Evolutionary conservation across 805 yeast species (phyloP).

Genomic region (Starmerella bombi): DNA sequence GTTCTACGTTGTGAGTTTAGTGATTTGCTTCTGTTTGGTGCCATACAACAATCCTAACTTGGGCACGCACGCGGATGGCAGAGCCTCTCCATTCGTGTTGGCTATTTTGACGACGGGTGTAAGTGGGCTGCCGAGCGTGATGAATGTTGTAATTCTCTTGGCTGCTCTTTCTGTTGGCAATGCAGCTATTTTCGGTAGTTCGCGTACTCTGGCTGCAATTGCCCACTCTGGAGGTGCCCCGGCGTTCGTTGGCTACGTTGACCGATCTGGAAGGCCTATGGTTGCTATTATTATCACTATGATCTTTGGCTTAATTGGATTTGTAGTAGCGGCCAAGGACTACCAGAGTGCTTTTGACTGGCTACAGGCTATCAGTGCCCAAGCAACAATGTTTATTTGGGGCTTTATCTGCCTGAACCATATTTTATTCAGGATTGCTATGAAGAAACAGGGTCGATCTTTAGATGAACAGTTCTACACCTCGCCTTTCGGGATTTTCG

Average conservation of each 20-base stretch:
- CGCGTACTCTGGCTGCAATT: constrained; percentile 53
- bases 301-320: constrained; percentile 38
- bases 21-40: constrained; percentile 49
- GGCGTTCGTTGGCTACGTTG: constrained; percentile 44
- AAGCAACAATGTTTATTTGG: constrained; percentile 68
- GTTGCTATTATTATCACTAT: constrained; percentile 39
- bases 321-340: constrained; percentile 42
- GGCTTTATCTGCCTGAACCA: constrained; percentile 57
- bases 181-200: constrained; percentile 52
- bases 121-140: constrained; percentile 49
- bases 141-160: constrained; percentile 55
- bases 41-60: constrained; percentile 43
- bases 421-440: constrained; percentile 50
- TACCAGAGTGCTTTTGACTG: constrained; percentile 46
- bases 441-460: constrained; percentile 53
- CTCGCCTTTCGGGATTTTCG: constrained; percentile 55
- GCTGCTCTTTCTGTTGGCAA: constrained; percentile 62
- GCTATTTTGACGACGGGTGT: constrained; percentile 54
- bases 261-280: constrained; percentile 57
- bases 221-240: constrained; percentile 56
- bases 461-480: constrained; percentile 54
- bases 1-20: constrained; percentile 49
- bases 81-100: constrained; percentile 59
- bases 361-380: constrained; percentile 62
- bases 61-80: constrained; percentile 40